Base-by-base conservation (phyloP, 805 yeast species). In the Starmerella bombi region DNA sequence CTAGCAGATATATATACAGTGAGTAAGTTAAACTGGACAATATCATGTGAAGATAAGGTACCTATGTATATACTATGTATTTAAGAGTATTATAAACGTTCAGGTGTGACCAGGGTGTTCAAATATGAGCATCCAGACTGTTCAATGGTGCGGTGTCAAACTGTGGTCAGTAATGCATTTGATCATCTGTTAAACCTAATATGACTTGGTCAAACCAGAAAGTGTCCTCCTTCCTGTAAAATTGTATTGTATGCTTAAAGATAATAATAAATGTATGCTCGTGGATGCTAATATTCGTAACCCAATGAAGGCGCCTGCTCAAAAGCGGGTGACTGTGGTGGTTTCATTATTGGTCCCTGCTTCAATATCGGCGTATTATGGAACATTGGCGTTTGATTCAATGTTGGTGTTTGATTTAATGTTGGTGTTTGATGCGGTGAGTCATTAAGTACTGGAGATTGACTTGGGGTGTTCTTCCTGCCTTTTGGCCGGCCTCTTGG, bases 401-500 rank as follows among this genome's bases (percentile, higher is more conserved):
- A 9, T 10, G 5, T 14, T 20, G 35, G 35, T 6, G 25, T 17
- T 17, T n/a, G n/a, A 23, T 23, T 12, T 12, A 23, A 23, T 8
- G 7, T 23, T 17, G 19, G 33, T 6, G 12, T 31, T 10, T 15
- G 33, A 31, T 28, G 31, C 7, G 31, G 31, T 28, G 31, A 28
- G 17, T 28, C 17, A 18, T 16, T 16, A 5, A 32, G 41, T 4
- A 19, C 25, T 6, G 41, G 36, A 3, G 28, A 35, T n/a, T 9
- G 48, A 40, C 8, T 25, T 14, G 43, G 44, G 7, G 47, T 34
- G 39, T 41, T 42, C 6, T 28, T 23, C 12, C 45, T 29, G 10
- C 47, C 46, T 25, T 46, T 42, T 18, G 50, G 46, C 32, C 50
- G 28, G 2, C 50, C 49, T 14, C 50, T 25, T 12, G 49, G 49